Base-by-base conservation (phyloP, 2,329 filamentous ascomycete genomes). In the Lachnellula occidentalis region DNA sequence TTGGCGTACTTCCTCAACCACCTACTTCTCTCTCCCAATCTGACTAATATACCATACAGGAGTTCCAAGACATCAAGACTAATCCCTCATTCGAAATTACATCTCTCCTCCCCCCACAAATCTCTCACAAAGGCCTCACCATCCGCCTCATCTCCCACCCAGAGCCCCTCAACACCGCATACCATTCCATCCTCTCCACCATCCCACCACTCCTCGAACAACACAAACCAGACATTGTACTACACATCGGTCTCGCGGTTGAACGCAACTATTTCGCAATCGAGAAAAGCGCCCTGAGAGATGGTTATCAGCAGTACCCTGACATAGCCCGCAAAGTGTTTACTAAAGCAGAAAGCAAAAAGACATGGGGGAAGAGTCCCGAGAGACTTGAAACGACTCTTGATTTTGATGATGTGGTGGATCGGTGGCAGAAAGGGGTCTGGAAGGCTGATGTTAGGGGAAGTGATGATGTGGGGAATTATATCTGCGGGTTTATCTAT, bases 1-100 rank as follows among this genome's bases (percentile, higher is more conserved):
- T 83, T 63, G 78, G 73, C 53, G 80, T 84, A 73, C 55, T 74
- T 74, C 34, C 46, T 34, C 27, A 11, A 31, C 7, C 50, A 3
- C 27, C 22, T 34, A 17, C n/a, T n/a, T 9, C 15, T 34, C 37
- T 34, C 19, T 43, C 8, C 19, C n/a, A 11, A 9, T 45, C 17
- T 7, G 45, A 37, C 27, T 47, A 36, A 31, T 24, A n/a, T 4
- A 34, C 34, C 19, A 11, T 2, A 27, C 19, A 61, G 57, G 42
- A 48, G 47, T 62, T 62, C 47, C 57, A 53, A 19, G 45, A 62
- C 36, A 53, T 62, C 17, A 62, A 83, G 36, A 74, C 83, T 57
- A 95, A 94, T 67, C 88, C 89, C 11, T 90, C 89, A 1, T 90
- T 82, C 78, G 80, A 90, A 66, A 90, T 95, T 65, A 82, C 85